Conservation (phyloP, 148 eudicot species). For the Chenopodium berlandieri region DNA sequence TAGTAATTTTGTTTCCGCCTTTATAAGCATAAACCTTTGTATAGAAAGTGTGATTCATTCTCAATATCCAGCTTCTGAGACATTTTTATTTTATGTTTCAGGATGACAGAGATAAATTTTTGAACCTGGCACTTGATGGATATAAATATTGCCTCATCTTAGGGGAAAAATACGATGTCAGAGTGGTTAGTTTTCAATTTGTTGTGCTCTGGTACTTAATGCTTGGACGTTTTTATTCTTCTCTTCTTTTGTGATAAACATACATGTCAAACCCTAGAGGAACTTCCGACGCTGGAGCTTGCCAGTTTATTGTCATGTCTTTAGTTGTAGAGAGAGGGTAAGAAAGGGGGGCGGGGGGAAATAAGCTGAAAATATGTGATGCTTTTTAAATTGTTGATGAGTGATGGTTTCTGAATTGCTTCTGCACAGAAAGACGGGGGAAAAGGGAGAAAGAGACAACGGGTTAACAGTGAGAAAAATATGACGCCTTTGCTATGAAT, state of each 20-base stretch:
- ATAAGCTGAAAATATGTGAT: no score
- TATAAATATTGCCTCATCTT: slow-evolving; percentile 80
- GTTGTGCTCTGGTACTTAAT: slow-evolving; percentile 15
- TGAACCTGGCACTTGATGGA: slow-evolving; percentile 76
- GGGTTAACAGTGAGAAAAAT: no score
- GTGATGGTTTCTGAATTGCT: no score
- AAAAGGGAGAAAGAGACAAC: no score
- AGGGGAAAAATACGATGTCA: slow-evolving; percentile 93
- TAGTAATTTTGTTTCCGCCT: background rate
- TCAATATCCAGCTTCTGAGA: background rate
- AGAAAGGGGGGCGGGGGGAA: no score
- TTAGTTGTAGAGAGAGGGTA: background rate
- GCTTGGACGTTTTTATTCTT: background rate
- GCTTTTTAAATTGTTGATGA: no score
- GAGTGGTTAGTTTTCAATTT: slow-evolving; percentile 61
- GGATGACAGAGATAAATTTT: slow-evolving; percentile 92
- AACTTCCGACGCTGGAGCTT: background rate
- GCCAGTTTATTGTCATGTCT: background rate
- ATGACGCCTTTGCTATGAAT: no score
- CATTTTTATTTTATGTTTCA: slow-evolving; percentile 26
- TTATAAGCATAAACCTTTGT: background rate
- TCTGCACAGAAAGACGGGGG: no score
- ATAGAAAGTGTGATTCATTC: background rate
- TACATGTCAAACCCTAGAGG: background rate
- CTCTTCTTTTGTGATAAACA: background rate